Evolutionary conservation across 2,329 filamentous ascomycete genomes (phyloP).

Genomic region (Calonectria leucothoes): DNA sequence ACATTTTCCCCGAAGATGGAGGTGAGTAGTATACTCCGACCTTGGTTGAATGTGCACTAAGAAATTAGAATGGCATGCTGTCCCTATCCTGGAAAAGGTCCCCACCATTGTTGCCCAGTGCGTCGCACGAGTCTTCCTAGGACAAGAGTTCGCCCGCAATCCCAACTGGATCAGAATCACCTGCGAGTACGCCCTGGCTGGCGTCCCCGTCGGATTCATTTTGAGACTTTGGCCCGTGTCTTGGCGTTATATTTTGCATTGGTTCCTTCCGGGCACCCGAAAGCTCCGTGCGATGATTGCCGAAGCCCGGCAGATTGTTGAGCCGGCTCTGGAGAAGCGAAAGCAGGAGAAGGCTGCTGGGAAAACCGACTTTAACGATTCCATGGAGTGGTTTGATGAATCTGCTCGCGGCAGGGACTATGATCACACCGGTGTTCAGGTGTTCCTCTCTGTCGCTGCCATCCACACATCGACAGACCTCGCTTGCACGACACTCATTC

Average conservation of each 20-base stretch:
- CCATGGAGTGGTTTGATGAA: slow-evolving; percentile 1
- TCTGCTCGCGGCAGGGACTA: neutral
- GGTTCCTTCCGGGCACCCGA: neutral
- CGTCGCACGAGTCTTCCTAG: neutral
- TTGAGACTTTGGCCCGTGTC: neutral
- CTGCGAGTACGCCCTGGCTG: neutral
- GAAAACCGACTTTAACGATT: neutral
- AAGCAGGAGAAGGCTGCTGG: neutral
- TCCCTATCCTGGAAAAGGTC: neutral
- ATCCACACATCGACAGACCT: neutral
- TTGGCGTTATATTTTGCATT: neutral
- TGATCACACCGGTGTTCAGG: neutral
- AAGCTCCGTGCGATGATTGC: neutral
- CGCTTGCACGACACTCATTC: neutral
- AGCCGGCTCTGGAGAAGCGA: neutral
- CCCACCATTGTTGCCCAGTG: neutral
- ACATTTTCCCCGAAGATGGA: neutral
- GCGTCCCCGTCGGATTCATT: neutral
- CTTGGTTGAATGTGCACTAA: neutral
- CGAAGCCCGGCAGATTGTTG: neutral
- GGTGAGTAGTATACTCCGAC: neutral
- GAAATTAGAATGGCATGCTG: neutral
- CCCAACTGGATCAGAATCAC: neutral
- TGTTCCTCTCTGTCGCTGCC: neutral
- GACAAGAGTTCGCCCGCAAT: neutral